A percentile compares a stretch with the other conserved stretches of the same genome.
These are phyloP conservation scores for Diddensiella transvaalensis DNA, from an alignment of 805 yeast species.

Conservation along the genomic window DNA sequence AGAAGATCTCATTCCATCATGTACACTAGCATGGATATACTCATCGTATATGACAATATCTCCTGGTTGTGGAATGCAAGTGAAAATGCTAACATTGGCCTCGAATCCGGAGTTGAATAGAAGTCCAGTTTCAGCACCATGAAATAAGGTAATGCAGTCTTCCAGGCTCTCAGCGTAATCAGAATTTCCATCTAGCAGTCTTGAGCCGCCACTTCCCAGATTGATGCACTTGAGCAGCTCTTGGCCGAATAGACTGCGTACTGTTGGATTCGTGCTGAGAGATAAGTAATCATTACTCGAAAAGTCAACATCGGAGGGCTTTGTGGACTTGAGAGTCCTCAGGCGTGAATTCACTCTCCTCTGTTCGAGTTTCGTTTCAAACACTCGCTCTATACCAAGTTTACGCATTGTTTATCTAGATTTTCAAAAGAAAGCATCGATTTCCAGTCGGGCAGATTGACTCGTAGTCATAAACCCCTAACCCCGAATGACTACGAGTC, in stretches of 20 bases:
- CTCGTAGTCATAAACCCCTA: background rate
- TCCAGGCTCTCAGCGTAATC: constrained; percentile 20
- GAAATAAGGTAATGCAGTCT: constrained; percentile 18
- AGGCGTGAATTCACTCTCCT: background rate
- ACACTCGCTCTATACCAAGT: background rate
- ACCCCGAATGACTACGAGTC: background rate
- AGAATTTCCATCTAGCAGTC: constrained; percentile 27
- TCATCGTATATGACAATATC: constrained; percentile 26
- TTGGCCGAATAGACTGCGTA: constrained; percentile 12
- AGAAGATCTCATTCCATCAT: constrained; percentile 26
- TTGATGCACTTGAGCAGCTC: constrained; percentile 6
- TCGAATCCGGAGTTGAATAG: constrained; percentile 28
- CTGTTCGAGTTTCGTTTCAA: background rate
- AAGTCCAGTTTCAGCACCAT: constrained; percentile 21
- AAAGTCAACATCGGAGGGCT: constrained; percentile 17
- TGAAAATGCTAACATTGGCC: constrained; percentile 24
- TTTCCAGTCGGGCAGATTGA: too few species aligned
- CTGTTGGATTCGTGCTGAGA: constrained; percentile 6
- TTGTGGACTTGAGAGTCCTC: background rate
- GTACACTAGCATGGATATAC: constrained; percentile 27
- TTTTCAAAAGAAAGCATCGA: too few species aligned
- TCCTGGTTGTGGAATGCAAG: constrained; percentile 24
- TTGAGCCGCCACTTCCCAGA: constrained; percentile 27
- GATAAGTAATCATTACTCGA: constrained; percentile 27
- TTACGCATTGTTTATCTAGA: background rate